These are phyloP conservation scores for Wallacemonas sp. DNA, from an alignment of 208 protist genomes.

Conservation along the genomic window DNA sequence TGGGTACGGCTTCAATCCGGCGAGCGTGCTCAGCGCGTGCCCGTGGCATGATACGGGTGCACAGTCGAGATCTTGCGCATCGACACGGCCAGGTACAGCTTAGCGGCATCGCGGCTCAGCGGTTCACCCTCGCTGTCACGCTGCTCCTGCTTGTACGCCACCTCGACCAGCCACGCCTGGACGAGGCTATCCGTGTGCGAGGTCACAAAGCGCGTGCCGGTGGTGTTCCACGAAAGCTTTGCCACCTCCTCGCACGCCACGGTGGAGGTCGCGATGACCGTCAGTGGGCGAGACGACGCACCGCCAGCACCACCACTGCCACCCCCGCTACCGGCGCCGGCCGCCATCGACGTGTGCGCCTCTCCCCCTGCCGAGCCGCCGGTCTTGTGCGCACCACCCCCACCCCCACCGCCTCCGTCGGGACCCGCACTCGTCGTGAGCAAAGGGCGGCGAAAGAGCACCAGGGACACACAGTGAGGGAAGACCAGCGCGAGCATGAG, in stretches of 20 bases:
- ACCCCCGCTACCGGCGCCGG: neutral
- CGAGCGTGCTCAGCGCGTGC: neutral
- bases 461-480: conserved; percentile 40
- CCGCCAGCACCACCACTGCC: neutral
- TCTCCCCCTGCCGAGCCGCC: neutral
- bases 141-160: conserved; percentile 34
- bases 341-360: neutral
- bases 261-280: conserved; percentile 42
- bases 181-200: conserved; percentile 75
- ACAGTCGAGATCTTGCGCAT: conserved; percentile 50
- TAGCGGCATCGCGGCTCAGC: neutral
- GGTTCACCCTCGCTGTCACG: neutral
- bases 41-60: conserved; percentile 50
- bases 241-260: conserved; percentile 56
- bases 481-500: conserved; percentile 67
- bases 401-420: neutral
- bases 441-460: conserved; percentile 66
- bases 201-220: conserved; percentile 80
- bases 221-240: conserved; percentile 80
- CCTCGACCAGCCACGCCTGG: conserved; percentile 63
- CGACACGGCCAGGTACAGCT: conserved; percentile 39
- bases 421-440: neutral
- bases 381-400: neutral
- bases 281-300: conserved; percentile 28
- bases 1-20: too few species aligned